Base-by-base conservation (phyloP, 2,329 filamentous ascomycete species). In the Exophiala lecanii-corni region DNA sequence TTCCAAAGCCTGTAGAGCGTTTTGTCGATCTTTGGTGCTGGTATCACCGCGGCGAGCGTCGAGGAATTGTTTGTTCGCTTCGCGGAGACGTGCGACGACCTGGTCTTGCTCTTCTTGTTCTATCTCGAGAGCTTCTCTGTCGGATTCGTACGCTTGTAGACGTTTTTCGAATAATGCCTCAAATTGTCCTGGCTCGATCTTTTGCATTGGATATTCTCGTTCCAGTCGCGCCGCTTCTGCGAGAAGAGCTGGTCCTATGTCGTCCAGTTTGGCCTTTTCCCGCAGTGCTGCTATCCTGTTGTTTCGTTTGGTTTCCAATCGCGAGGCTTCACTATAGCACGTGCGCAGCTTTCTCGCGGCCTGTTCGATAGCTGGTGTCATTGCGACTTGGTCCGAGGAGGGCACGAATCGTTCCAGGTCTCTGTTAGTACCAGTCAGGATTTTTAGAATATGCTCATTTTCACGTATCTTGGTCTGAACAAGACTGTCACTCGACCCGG, bases 321-420 rank as follows among this genome's bases (percentile, higher is more conserved):
- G 79, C 42, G 78, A 81, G 2, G 94, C 79, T 52, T 97, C 89
- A 61, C 94, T 95, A 58, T 95, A 81, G 7, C 80, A 82, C 21
- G 81, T 81, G 12, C 92, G 80, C 33, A 98, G 69, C 46, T 80
- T 79, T 36, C 81, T 84, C 9, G 89, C 83, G 45, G 89, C 85
- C 6, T 81, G 76, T 61, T 94, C 89, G 5, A 97, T 76, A 18
- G 83, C 77, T 16, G 89, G 82, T 1, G 87, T 87, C 47, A 95
- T 85, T 30, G 82, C 82, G 5, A 84, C 82, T 43, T 84, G 79
- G 34, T 87, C 76, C 53, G 86, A 92, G 39, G 85, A 91, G 0
- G 92, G 92, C 1, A 98, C 89, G 57, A 85, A 94, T 38, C 89
- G 84, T 64, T 94, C 84, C 10, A 97, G 73, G 32, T 83, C 84